Base-by-base conservation (phyloP, 225 moss, liverwort and hornwort species). In the Pseudisothecium myosuroides region DNA sequence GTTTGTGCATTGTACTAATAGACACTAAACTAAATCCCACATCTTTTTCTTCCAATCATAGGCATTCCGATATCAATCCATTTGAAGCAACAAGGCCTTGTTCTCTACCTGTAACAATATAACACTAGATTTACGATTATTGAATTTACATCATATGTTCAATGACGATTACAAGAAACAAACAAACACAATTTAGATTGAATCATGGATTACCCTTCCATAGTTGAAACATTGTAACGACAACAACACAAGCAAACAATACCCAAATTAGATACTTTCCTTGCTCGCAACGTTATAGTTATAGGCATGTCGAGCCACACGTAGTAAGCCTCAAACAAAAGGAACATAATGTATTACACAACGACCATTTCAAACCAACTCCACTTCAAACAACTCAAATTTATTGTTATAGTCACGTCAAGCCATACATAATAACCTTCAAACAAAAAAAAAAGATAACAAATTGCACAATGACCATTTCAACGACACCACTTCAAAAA, bases 31-130 rank as follows among this genome's bases (percentile, higher is more conserved):
- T 10, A n/a, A 56, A 79, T 79, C 56, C 11, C 4, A 37, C 23
- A 36, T 54, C 76, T n/a, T n/a, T n/a, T n/a, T n/a, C n/a, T 76
- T 52, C 5, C 19, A n/a, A n/a, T 3, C 4, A 52, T 2, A 2
- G 0, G 9, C 36, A 76, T 22, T 32, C 2, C 0, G 1, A 0
- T 37, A 77, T 54, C 16, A 37, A 55, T 0, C 4, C 26, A 11
- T 23, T 0, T 2, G 0, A n/a, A 56, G 4, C 17, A 78, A 78
- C 1, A 56, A 55, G 75, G 12, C 32, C 49, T 75, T 75, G 20
- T 31, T 12, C 4, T 32, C 12, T 13, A 34, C 11, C 0, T 13
- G 2, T 76, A 6, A 22, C 22, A 49, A 50, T 34, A 34, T 5
- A 76, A 13, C 22, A 13, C 1, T 13, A 52, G 23, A 77, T 54